Evolutionary conservation across 805 yeast genomes (phyloP), one percentile per base, ranked within the genome.

Genomic region (Schwanniomyces pseudopolymorphus): DNA sequence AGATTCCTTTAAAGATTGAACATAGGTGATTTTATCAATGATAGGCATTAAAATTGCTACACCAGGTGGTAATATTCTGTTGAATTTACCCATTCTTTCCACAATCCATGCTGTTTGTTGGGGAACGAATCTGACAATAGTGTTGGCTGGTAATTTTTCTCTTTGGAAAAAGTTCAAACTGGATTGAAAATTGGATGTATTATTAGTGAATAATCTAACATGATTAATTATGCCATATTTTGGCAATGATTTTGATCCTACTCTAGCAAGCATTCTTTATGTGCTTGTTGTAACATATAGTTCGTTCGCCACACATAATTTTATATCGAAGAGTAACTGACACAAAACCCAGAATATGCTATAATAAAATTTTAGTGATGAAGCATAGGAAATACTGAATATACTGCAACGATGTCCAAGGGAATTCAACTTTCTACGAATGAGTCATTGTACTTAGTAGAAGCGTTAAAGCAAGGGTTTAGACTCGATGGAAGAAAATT

Each of bases 51-150:
- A 67, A 24, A 88, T 63, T 1, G 94, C 89, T 31, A 87, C 69
- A 11, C 96, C 96, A 0, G 96, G 96, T 33, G 81, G 77, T 49
- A 89, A 73, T 33, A 71, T 67, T 13, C 76, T 67, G 61, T 83
- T 77, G 71, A 87, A 88, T 61, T 85, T 85, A 26, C 96, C 96
- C 96, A 88, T 88, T 51, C 96, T 74, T 65, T 88, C 96, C 16
- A 88, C 96, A 16, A 88, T 81, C 90, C 94, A 88, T 2, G 96
- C 96, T 17, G 88, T 84, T 65, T 88, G 95, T 63, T 89, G 96
- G 1, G 96, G 96, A 13, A 88, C 96, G 62, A 88, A 88, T 55
- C 87, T 73, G 33, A 87, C 65, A 4, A 86, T 64, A 2, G 94
- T 87, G 64, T 87, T 87, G 14, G 89, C 70, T n/a, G 95, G 95